These are phyloP conservation scores for Ramicandelaber brevisporus DNA, from an alignment of 192 early-diverging fungal genomes.

Conservation along the genomic window DNA sequence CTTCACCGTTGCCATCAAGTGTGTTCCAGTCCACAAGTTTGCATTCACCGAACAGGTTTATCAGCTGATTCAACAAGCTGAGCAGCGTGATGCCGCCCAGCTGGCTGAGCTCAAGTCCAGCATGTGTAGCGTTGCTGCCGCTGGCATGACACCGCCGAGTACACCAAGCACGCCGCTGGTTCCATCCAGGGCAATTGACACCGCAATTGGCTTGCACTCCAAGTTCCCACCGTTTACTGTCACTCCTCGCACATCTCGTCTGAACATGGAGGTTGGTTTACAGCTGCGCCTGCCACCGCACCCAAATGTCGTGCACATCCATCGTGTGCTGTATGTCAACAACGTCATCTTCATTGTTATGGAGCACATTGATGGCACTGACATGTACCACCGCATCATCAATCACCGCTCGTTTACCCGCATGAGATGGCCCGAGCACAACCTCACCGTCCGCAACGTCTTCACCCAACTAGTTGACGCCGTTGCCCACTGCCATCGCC, in stretches of 20 bases:
- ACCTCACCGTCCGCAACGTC: constrained; percentile 26
- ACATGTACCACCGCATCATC: constrained; percentile 85
- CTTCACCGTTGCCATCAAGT: constrained; percentile 34
- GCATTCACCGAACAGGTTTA: not conserved
- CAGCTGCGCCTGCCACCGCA: constrained; percentile 37
- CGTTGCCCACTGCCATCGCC: constrained; percentile 48
- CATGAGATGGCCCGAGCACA: constrained; percentile 22
- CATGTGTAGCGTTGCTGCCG: too few species aligned
- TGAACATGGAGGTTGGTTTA: constrained; percentile 13
- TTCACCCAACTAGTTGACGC: constrained; percentile 60
- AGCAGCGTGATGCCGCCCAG: too few species aligned
- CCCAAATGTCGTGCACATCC: constrained; percentile 67
- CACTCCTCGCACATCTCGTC: constrained; percentile 1
- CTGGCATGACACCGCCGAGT: too few species aligned
- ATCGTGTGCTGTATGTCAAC: constrained; percentile 73
- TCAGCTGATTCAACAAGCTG: too few species aligned
- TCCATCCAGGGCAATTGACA: too few species aligned
- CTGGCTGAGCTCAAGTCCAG: too few species aligned
- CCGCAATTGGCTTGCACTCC: too few species aligned
- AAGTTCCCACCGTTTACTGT: too few species aligned
- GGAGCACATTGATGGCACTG: constrained; percentile 81
- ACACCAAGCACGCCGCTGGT: too few species aligned
- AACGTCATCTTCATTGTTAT: constrained; percentile 79
- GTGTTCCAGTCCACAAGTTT: constrained; percentile 16
- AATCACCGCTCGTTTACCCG: constrained; percentile 39